A percentile compares a stretch with the other conserved stretches of the same genome.
Conservation (phyloP, 2,329 filamentous ascomycete genomes). For the Nothophaeocryptopus gaeumannii region DNA sequence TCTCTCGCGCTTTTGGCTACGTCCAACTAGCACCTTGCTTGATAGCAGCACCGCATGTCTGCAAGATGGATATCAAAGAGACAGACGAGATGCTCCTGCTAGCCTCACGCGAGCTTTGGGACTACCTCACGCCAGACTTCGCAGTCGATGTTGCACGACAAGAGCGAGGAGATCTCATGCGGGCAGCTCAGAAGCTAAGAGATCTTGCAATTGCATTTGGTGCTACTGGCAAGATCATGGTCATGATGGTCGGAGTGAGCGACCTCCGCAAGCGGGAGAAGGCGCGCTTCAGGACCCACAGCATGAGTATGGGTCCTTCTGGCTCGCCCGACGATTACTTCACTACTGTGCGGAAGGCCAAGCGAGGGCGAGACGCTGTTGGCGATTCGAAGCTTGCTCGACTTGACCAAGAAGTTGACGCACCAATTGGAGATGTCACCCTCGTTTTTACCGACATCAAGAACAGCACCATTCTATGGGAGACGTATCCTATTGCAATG, state of each 20-base stretch:
- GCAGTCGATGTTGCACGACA: conserved; percentile 87
- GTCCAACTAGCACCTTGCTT: conserved; percentile 89
- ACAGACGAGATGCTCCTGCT: conserved; percentile 91
- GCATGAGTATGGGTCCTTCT: conserved; percentile 79
- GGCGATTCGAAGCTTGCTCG: conserved; percentile 83
- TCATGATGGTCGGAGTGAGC: conserved; percentile 94
- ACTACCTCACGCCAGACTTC: conserved; percentile 83
- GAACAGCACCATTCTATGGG: conserved; percentile 94
- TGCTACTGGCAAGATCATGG: conserved; percentile 92
- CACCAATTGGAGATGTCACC: conserved; percentile 83
- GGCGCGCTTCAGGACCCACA: conserved; percentile 71
- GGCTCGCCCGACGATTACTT: conserved; percentile 70
- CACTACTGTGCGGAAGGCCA: conserved; percentile 61
- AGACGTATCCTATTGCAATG: conserved; percentile 93
- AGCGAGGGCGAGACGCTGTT: conserved; percentile 56
- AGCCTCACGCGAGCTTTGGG: conserved; percentile 91
- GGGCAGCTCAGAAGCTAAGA: conserved; percentile 87
- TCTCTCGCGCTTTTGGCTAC: conserved; percentile 93
- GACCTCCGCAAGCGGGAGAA: conserved; percentile 85
- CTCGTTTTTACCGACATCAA: conserved; percentile 99
- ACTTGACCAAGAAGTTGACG: conserved; percentile 84
- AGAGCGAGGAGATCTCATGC: conserved; percentile 87
- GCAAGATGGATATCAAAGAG: conserved; percentile 74
- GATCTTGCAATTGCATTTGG: conserved; percentile 96
- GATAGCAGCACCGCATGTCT: conserved; percentile 83